phyloP scores from a whole-genome alignment of 2,329 filamentous ascomycete genomes.

The Cercospora berteroae region DNA sequence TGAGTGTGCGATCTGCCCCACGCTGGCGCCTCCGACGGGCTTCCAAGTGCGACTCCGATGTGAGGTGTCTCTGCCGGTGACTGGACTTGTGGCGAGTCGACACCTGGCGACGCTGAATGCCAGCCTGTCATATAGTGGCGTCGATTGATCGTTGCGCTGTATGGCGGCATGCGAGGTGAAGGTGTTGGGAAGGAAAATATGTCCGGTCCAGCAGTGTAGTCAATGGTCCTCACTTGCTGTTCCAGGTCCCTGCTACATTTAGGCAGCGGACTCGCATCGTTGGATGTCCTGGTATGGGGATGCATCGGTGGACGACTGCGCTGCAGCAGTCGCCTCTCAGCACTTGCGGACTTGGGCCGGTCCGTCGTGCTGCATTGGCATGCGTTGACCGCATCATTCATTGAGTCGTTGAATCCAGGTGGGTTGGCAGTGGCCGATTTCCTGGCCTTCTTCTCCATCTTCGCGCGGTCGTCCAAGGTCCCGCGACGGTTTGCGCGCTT shows the following conservation, averaged over 20 bases:
- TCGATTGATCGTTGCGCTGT: conserved; percentile 24
- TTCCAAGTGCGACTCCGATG: conserved; percentile 28
- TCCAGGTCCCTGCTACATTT: conserved; percentile 23
- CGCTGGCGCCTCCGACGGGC: conserved; percentile 21
- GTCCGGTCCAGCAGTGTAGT: conserved; percentile 27
- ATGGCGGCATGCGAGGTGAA: conserved; percentile 26
- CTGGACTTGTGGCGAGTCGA: conserved; percentile 15
- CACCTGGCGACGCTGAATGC: conserved; percentile 4
- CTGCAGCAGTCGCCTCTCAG: conserved; percentile 18
- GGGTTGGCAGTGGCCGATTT: background rate
- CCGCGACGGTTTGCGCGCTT: conserved; percentile 8
- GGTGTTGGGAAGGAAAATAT: conserved; percentile 34
- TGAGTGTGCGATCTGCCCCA: conserved; percentile 29
- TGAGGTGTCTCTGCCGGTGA: conserved; percentile 14
- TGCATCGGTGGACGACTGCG: conserved; percentile 12
- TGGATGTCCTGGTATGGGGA: background rate
- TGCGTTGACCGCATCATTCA: conserved; percentile 14
- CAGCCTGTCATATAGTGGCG: background rate
- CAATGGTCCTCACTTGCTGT: conserved; percentile 23
- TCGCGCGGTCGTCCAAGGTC: background rate
- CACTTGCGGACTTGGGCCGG: conserved; percentile 18
- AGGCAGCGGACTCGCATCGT: conserved; percentile 7
- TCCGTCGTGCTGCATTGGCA: conserved; percentile 14
- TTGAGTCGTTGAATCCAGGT: conserved; percentile 1
- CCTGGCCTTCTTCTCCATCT: background rate